phyloP scores from a whole-genome alignment of 768 basidiomycete genomes.

The Pleurotus giganteus region DNA sequence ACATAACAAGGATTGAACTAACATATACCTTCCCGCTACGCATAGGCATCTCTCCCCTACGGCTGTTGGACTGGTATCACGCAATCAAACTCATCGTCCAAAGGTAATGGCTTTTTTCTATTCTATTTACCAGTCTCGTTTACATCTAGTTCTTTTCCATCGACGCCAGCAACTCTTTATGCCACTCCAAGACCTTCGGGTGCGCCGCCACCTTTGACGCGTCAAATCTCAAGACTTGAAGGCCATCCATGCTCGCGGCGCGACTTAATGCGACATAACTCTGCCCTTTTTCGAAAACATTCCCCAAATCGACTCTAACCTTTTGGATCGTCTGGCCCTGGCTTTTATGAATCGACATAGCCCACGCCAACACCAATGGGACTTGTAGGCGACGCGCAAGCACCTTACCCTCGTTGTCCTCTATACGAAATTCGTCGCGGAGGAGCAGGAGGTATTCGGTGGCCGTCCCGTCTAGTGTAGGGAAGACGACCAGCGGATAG shows the following conservation, averaged over 20 bases:
- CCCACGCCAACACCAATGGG: constrained; percentile 76
- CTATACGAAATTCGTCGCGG: constrained; percentile 51
- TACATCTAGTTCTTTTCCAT: too few relatives aligned
- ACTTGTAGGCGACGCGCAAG: constrained; percentile 41
- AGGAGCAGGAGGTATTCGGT: constrained; percentile 47
- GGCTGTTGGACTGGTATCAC: too few relatives aligned
- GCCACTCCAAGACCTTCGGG: too few relatives aligned
- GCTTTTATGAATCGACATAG: constrained; percentile 82
- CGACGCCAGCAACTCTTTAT: too few relatives aligned
- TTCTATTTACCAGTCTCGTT: too few relatives aligned
- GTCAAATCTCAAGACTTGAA: constrained; percentile 63
- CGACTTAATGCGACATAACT: constrained; percentile 67
- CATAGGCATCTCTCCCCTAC: too few relatives aligned
- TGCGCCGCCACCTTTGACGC: constrained; percentile 53
- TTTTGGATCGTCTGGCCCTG: constrained; percentile 81
- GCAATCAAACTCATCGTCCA: too few relatives aligned
- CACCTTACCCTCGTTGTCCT: constrained; percentile 48
- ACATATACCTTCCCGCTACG: too few relatives aligned
- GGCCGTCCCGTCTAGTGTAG: constrained; percentile 20
- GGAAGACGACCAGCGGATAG: constrained; percentile 48
- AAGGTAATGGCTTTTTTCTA: too few relatives aligned
- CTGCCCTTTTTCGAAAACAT: constrained; percentile 75
- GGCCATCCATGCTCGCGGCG: constrained; percentile 57
- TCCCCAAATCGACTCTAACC: constrained; percentile 75
- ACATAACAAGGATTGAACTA: too few relatives aligned